A percentile compares a stretch with the other conserved stretches of the same genome.
phyloP scores from a whole-genome alignment of 2,329 filamentous ascomycete species.

The Plenodomus lindquistii region DNA sequence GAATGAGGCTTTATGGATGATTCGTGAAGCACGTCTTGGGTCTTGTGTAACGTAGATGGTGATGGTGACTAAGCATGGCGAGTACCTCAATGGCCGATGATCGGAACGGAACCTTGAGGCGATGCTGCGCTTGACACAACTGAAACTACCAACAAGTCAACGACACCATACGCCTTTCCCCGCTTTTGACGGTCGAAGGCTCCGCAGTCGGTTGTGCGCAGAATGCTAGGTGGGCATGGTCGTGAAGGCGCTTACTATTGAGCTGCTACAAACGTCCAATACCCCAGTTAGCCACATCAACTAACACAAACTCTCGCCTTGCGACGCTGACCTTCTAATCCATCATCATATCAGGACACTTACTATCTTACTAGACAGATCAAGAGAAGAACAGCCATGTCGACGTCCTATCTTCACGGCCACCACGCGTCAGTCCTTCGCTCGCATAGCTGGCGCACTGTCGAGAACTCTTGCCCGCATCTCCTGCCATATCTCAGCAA shows the following conservation, averaged over 20 bases:
- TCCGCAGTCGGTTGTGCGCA: neutral
- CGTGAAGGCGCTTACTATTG: neutral
- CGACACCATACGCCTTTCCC: neutral
- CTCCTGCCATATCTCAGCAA: slow-evolving; percentile 38
- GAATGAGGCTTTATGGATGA: too few relatives aligned
- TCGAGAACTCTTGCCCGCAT: slow-evolving; percentile 49
- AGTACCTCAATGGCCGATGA: neutral
- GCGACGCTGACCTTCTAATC: neutral
- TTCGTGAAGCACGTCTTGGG: too few relatives aligned
- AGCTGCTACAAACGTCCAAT: neutral
- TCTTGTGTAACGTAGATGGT: neutral
- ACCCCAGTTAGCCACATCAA: neutral
- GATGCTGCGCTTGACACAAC: neutral
- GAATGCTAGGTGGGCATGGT: neutral
- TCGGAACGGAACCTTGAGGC: neutral
- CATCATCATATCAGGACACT: neutral
- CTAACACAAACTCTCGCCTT: neutral
- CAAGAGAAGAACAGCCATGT: slow-evolving; percentile 1
- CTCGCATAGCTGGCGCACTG: slow-evolving; percentile 52
- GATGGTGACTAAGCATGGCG: neutral
- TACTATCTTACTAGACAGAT: neutral
- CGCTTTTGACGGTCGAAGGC: neutral
- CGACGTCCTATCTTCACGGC: slow-evolving; percentile 46
- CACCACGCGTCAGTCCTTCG: slow-evolving; percentile 47
- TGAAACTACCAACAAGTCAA: neutral